These are phyloP conservation scores for Leccinum subgranulosum DNA, from an alignment of 768 basidiomycete genomes.

Conservation along the genomic window DNA sequence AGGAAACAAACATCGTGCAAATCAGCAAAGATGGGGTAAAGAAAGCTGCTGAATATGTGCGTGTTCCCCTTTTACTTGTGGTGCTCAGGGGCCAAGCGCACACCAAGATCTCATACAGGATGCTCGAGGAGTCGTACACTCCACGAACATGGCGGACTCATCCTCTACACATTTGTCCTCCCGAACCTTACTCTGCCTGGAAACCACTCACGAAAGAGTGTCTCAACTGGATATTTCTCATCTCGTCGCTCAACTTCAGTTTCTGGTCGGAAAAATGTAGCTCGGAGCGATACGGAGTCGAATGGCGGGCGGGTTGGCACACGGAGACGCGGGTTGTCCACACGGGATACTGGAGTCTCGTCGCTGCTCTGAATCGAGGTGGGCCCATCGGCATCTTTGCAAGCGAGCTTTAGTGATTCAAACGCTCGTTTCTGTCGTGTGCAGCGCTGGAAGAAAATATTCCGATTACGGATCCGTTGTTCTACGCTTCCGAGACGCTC, in stretches of 20 bases:
- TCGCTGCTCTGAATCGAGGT: constrained; percentile 85
- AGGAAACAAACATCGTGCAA: constrained; percentile 61
- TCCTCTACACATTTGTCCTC: constrained; percentile 67
- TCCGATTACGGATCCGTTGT: constrained; percentile 74
- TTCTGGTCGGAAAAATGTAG: constrained; percentile 77
- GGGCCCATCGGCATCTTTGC: constrained; percentile 6
- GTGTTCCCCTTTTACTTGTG: constrained; percentile 11
- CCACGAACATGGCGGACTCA: constrained; percentile 77
- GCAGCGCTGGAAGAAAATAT: constrained; percentile 73
- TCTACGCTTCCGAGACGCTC: constrained; percentile 66
- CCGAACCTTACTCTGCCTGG: constrained; percentile 54
- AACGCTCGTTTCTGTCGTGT: neutral
- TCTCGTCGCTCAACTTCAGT: constrained; percentile 82
- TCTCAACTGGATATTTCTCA: constrained; percentile 86
- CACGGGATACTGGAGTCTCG: constrained; percentile 87
- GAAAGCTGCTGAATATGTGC: constrained; percentile 64
- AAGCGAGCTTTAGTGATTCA: neutral
- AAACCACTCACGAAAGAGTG: constrained; percentile 54
- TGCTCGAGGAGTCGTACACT: constrained; percentile 63
- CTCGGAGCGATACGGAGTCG: constrained; percentile 67
- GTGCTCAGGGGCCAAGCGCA: constrained; percentile 2
- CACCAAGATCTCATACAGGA: constrained; percentile 55
- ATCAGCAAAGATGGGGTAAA: constrained; percentile 60
- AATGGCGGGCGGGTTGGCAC: constrained; percentile 72
- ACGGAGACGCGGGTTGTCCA: constrained; percentile 48